Base-by-base conservation (phyloP, 257 asterid species). In the Penstemon newberryi region DNA sequence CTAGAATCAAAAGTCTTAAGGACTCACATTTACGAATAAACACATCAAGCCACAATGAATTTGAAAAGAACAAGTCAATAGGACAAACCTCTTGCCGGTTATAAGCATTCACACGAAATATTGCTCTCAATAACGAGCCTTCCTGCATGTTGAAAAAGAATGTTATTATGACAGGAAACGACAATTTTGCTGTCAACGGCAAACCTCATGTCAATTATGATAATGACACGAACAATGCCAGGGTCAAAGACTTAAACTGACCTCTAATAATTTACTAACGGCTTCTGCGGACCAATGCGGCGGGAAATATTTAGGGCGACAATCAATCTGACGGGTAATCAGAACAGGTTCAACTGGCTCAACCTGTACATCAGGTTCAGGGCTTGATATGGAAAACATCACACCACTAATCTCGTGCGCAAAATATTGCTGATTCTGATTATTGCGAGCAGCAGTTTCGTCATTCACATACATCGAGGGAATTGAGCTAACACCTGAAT, bases 81-180 rank as follows among this genome's bases (percentile, higher is more conserved):
- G 10, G 9, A 66, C 79, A 64, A 70, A 93, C 98, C 98, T 93
- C 97, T 50, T 82, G 75, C 78, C 78, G 86, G 76, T 93, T 92
- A 75, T 88, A 78, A 39, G 95, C 92, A 85, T 88, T 93, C 75
- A 90, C 97, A 70, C 80, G 88, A 79, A 90, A 90, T 40, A 78
- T 73, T 8, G 98, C 94, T 74, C 62, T 85, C 79, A 88, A 80
- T 58, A 84, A 66, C 49, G 74, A 83, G 56, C 94, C 94, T 54
- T 73, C 80, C 97, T 93, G 94, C 78, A 79, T 45, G 72, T 56
- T 37, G 46, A 44, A 47, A 43, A 46, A 51, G 0, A 82, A 73
- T 7, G 10, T 5, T 62, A 66, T 66, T 67, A 80, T 7, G 11
- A 67, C 18, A 10, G 49, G 36, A 63, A 61, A 42, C 8, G 7